Conservation (phyloP, 768 basidiomycete genomes). For the Lactarius sanguifluus region DNA sequence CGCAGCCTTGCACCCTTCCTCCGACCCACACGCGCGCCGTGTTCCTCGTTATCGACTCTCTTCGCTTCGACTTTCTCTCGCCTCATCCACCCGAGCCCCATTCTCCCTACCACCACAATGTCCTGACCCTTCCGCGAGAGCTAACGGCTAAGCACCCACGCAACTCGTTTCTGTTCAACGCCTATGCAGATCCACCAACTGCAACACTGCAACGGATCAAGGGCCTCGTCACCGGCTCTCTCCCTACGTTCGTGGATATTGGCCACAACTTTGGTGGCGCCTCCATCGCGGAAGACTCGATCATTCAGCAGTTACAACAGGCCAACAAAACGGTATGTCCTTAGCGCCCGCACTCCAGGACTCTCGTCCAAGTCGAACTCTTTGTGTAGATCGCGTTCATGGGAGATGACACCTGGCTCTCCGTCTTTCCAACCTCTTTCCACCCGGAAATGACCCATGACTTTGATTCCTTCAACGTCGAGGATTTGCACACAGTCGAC, state of each 20-base stretch:
- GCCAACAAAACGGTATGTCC: constrained; percentile 59
- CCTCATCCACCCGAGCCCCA: constrained; percentile 60
- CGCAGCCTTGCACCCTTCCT: constrained; percentile 44
- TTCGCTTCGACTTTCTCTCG: constrained; percentile 92
- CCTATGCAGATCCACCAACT: constrained; percentile 93
- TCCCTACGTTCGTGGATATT: constrained; percentile 95
- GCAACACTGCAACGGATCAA: constrained; percentile 94
- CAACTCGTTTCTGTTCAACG: constrained; percentile 84
- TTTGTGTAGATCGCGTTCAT: constrained; percentile 71
- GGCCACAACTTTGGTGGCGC: constrained; percentile 90
- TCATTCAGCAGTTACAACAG: constrained; percentile 67
- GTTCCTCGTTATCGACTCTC: constrained; percentile 84
- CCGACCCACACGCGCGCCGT: constrained; percentile 80
- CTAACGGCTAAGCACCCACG: constrained; percentile 62
- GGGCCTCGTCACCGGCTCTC: constrained; percentile 88
- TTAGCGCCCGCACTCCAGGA: constrained; percentile 12
- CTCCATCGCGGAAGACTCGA: constrained; percentile 83
- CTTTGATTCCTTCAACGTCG: constrained; percentile 97
- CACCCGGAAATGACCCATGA: constrained; percentile 71
- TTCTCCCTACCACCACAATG: constrained; percentile 75
- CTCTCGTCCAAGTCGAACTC: constrained; percentile 12
- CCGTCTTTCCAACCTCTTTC: constrained; percentile 80
- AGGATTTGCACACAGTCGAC: constrained; percentile 95
- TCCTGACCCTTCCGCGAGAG: constrained; percentile 75
- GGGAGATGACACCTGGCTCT: constrained; percentile 98